Evolutionary conservation across 345 rosid species (phyloP).

Genomic region (Gossypium stocksii): DNA sequence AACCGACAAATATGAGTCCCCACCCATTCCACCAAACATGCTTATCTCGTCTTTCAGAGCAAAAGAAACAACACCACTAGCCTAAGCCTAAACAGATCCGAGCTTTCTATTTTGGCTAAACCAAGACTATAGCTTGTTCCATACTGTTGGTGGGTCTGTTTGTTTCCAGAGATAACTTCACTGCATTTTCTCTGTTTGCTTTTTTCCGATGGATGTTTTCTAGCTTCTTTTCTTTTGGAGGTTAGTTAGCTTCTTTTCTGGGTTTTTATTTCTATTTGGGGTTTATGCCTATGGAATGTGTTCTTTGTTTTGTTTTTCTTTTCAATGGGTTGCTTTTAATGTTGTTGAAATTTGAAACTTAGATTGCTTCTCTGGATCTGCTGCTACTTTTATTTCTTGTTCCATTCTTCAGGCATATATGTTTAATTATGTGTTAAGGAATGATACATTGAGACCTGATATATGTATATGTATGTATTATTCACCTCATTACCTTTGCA

Average conservation of each 20-base stretch:
- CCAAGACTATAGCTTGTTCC: neutral
- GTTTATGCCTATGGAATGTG: neutral
- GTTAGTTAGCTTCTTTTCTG: conserved; percentile 27
- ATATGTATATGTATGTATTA: neutral
- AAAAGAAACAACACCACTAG: neutral
- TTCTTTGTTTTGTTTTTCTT: neutral
- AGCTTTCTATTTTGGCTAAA: neutral
- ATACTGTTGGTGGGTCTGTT: conserved; percentile 14
- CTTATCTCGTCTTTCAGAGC: conserved; percentile 2
- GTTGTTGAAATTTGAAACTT: neutral
- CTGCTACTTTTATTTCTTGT: neutral
- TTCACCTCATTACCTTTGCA: neutral
- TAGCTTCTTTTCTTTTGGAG: conserved; percentile 8
- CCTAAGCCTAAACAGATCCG: neutral
- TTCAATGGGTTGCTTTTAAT: neutral
- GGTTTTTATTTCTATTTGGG: conserved; percentile 18
- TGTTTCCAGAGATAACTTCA: conserved; percentile 21
- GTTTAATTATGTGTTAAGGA: neutral
- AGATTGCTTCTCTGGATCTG: neutral
- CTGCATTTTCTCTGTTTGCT: conserved; percentile 20
- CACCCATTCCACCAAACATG: conserved; percentile 18
- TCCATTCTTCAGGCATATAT: neutral
- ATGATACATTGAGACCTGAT: conserved; percentile 4
- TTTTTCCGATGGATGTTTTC: neutral
- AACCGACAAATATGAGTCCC: conserved; percentile 15